A percentile compares a stretch with the other conserved stretches of the same genome.
Evolutionary conservation across 495 filamentous ascomycete genomes (phyloP).

Genomic region (Astrothelium macrocarpum): DNA sequence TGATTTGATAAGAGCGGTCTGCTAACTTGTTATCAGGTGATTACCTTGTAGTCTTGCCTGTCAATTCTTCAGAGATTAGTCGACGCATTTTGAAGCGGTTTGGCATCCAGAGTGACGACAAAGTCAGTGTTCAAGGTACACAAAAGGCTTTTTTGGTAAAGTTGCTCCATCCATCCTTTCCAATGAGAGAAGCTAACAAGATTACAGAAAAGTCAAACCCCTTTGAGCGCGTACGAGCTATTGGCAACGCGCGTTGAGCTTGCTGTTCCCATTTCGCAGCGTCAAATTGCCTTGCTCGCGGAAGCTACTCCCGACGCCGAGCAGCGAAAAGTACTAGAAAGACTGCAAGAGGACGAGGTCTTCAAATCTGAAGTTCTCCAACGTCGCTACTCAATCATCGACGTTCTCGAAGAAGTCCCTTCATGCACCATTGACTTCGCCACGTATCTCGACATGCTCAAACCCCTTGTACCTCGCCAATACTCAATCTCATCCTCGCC

Average conservation of each 20-base stretch:
- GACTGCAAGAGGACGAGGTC: not conserved
- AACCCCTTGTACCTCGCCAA: conserved; percentile 64
- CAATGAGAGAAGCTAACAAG: not conserved
- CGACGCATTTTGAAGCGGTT: conserved; percentile 45
- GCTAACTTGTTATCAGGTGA: conserved; percentile 41
- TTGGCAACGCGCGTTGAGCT: not conserved
- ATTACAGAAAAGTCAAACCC: not conserved
- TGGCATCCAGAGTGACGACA: conserved; percentile 52
- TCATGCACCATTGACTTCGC: conserved; percentile 47
- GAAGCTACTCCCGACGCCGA: not conserved
- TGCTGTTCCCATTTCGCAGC: not conserved
- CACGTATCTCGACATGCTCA: conserved; percentile 57
- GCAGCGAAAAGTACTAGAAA: not conserved
- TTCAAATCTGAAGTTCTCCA: conserved; percentile 11
- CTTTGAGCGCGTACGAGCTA: not conserved
- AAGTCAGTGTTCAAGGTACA: conserved; percentile 37
- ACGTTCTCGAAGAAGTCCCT: conserved; percentile 53
- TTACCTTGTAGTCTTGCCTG: conserved; percentile 62
- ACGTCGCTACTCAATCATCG: conserved; percentile 48
- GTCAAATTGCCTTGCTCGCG: not conserved
- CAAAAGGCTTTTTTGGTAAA: conserved; percentile 39
- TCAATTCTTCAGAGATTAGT: conserved; percentile 54
- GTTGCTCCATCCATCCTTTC: not conserved
- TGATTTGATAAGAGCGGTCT: not conserved
- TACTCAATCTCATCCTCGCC: conserved; percentile 77